phyloP scores from a whole-genome alignment of 208 protist genomes.

The Hexamita inflata region DNA sequence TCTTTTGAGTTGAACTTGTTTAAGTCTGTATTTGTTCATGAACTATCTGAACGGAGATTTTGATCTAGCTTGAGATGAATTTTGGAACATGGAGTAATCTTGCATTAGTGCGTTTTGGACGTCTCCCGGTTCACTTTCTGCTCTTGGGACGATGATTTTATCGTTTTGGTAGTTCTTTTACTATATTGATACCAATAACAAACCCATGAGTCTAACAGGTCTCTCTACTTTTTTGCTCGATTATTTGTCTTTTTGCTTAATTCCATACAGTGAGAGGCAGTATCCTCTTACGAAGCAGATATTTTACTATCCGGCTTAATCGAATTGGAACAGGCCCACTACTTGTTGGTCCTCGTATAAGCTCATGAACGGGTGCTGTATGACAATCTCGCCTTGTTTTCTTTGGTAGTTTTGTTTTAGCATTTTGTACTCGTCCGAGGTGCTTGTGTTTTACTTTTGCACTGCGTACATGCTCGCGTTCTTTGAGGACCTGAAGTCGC shows the following conservation, averaged over 20 bases:
- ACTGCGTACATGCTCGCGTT: neutral
- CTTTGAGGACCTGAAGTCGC: neutral
- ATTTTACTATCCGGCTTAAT: neutral
- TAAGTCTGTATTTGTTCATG: neutral
- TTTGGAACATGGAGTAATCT: neutral
- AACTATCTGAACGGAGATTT: neutral
- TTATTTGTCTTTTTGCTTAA: neutral
- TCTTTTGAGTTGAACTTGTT: neutral
- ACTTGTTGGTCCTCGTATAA: neutral
- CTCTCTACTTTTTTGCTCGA: neutral
- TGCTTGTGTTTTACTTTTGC: neutral
- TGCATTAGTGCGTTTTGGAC: neutral
- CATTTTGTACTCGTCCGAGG: neutral
- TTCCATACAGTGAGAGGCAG: neutral
- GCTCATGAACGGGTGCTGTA: neutral
- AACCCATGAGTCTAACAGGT: neutral
- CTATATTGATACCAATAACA: neutral
- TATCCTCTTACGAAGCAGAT: neutral
- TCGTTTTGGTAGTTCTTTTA: neutral
- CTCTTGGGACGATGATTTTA: neutral
- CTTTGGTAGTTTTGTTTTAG: neutral
- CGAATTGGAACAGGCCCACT: neutral
- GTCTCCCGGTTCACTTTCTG: neutral
- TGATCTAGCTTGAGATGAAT: neutral
- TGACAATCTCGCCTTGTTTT: neutral